A percentile compares a stretch with the other conserved stretches of the same genome.
Conservation (phyloP, 106 monocot species). For the Allium cepa region DNA sequence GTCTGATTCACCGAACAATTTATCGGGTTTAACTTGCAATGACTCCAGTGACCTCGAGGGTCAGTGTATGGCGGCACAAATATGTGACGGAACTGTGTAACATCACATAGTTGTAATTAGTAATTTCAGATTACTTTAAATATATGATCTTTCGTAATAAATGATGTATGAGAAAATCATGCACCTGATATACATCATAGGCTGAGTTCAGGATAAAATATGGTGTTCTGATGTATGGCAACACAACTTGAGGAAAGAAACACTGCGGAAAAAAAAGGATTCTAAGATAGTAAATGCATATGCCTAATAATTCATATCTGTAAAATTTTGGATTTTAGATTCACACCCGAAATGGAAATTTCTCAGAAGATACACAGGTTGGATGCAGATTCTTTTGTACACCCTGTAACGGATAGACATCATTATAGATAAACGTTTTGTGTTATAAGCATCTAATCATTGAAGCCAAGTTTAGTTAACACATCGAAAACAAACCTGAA, state of each 20-base stretch:
- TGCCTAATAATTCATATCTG: too few relatives aligned
- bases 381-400: conserved; percentile 37
- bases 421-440: too few relatives aligned
- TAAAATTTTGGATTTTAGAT: neutral
- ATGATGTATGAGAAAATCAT: neutral
- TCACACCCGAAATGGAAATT: conserved; percentile 33
- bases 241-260: conserved; percentile 75
- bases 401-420: conserved; percentile 24
- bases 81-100: conserved; percentile 66
- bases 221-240: conserved; percentile 54
- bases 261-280: conserved; percentile 43
- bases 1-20: conserved; percentile 46
- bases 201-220: conserved; percentile 89
- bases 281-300: neutral
- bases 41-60: conserved; percentile 43
- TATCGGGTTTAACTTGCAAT: conserved; percentile 44
- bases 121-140: neutral
- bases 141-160: neutral
- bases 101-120: neutral
- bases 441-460: too few relatives aligned
- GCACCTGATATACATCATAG: conserved; percentile 87
- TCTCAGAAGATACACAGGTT: conserved; percentile 29
- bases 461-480: too few relatives aligned
- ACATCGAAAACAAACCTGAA: conserved; percentile 34
- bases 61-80: conserved; percentile 79